Evolutionary conservation across 2,329 filamentous ascomycete genomes (phyloP).

Genomic region (Hymenoscyphus occultus): DNA sequence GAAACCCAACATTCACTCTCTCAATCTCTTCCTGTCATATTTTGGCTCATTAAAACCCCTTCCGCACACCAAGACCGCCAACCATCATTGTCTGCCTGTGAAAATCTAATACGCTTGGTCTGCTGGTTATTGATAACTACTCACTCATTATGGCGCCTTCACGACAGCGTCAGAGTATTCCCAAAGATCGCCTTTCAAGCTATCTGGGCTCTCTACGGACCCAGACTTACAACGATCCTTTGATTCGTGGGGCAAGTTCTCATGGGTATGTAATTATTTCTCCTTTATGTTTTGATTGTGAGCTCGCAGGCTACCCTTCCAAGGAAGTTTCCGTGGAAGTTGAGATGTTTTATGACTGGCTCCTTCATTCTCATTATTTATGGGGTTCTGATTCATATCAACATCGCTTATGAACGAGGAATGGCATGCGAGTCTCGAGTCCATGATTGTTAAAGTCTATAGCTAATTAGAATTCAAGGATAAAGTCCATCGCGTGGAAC

Average conservation of each 20-base stretch:
- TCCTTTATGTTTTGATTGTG: background rate
- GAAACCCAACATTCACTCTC: too few species aligned
- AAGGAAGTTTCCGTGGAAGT: background rate
- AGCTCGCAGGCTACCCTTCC: background rate
- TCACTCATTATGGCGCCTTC: slow-evolving; percentile 29
- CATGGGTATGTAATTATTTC: slow-evolving; percentile 49
- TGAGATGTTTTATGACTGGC: background rate
- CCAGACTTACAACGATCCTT: slow-evolving; percentile 64
- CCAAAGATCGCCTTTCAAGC: slow-evolving; percentile 66
- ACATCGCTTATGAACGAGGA: background rate
- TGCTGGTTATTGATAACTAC: background rate
- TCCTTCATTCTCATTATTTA: background rate
- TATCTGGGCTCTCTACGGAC: slow-evolving; percentile 68
- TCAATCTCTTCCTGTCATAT: too few species aligned
- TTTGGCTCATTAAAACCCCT: background rate
- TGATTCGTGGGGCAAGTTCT: slow-evolving; percentile 50
- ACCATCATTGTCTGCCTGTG: slow-evolving; percentile 3
- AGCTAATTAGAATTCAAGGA: slow-evolving; percentile 42
- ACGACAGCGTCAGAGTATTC: slow-evolving; percentile 52
- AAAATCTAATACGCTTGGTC: background rate
- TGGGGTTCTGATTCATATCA: too few species aligned
- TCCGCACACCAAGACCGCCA: background rate
- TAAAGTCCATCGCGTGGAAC: slow-evolving; percentile 86
- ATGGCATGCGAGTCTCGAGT: background rate
- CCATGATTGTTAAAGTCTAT: background rate